These are phyloP conservation scores for Musa itinerans DNA, from an alignment of 176 grass and related monocot species.

Conservation along the genomic window DNA sequence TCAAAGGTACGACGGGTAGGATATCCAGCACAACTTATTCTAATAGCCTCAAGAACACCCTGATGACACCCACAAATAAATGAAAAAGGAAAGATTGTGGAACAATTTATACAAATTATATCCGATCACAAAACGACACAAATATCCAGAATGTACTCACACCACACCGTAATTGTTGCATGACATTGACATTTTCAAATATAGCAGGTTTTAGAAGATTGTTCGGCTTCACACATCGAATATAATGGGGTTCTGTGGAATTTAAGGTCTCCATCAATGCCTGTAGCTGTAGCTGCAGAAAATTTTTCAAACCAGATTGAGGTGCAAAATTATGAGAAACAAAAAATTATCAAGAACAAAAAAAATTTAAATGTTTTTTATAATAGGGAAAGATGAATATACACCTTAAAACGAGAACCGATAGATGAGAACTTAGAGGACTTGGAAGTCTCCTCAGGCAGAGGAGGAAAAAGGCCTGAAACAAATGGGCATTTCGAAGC, in stretches of 20 bases:
- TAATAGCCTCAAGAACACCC: conserved; percentile 99
- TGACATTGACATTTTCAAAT: conserved; percentile 96
- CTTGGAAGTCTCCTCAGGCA: conserved; percentile 69
- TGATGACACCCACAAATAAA: conserved; percentile 31
- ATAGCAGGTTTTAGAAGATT: conserved; percentile 93
- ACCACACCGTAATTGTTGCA: conserved; percentile 98
- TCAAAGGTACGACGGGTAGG: conserved; percentile 96
- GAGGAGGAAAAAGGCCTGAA: conserved; percentile 72
- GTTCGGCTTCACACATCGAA: conserved; percentile 98
- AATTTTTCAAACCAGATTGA: conserved; percentile 19
- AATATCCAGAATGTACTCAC: conserved; percentile 52
- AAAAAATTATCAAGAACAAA: neutral
- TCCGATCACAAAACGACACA: neutral
- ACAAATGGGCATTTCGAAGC: conserved; percentile 92
- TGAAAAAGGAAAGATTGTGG: neutral
- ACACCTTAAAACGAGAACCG: conserved; percentile 90
- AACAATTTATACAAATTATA: neutral
- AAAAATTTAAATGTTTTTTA: neutral
- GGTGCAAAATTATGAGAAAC: neutral
- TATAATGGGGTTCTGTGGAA: conserved; percentile 96
- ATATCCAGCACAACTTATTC: conserved; percentile 98
- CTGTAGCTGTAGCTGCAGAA: conserved; percentile 84
- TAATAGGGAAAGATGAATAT: conserved; percentile 6
- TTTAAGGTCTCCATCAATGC: conserved; percentile 95
- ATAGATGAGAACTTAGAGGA: conserved; percentile 99